Base-by-base conservation (phyloP, 2,329 filamentous ascomycete genomes). In the Lizonia empirigonia region DNA sequence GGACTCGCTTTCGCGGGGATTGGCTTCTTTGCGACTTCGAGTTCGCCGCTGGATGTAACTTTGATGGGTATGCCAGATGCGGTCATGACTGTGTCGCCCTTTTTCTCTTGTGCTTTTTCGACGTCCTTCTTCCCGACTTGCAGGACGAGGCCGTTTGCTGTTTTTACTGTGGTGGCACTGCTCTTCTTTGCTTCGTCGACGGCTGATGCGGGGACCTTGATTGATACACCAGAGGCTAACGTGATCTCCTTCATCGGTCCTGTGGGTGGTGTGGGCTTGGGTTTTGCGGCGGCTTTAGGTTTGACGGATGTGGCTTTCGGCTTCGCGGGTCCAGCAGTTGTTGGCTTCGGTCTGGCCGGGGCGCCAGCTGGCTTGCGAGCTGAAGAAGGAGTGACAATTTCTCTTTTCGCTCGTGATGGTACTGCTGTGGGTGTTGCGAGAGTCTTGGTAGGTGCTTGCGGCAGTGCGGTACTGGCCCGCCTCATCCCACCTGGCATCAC, bases 21-120 rank as follows among this genome's bases (percentile, higher is more conserved):
- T 13, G 47, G 44, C 23, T 65, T 66, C 32, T 63, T 50, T 12
- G 53, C 54, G 2, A 66, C 55, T 7, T 60, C 53, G 7, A 67
- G 58, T 5, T 52, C 61, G 3, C 68, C 64, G 33, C 63, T 63
- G 7, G 64, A 56, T 2, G 59, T 68, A 23, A 71, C 53, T 32
- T 70, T 72, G 41, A 73, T 71, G 0, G 69, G 68, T 23, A 73
- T 53, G 0, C 70, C 70, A 7, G 61, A 58, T 4, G 68, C 49
- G 1, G 67, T 72, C 56, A 70, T 62, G 12, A 67, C 37, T 1
- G 60, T 67, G 2, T 48, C 35, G 0, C 63, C 66, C 16, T 65
- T 64, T 38, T 66, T 67, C 35, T 62, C 50, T 29, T 68, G 60
- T 13, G 68, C 69, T 16, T 68, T 60, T 40, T 72, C 69, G 8